Base-by-base conservation (phyloP, 192 early-diverging fungal species). In the Funneliformis mosseae region DNA sequence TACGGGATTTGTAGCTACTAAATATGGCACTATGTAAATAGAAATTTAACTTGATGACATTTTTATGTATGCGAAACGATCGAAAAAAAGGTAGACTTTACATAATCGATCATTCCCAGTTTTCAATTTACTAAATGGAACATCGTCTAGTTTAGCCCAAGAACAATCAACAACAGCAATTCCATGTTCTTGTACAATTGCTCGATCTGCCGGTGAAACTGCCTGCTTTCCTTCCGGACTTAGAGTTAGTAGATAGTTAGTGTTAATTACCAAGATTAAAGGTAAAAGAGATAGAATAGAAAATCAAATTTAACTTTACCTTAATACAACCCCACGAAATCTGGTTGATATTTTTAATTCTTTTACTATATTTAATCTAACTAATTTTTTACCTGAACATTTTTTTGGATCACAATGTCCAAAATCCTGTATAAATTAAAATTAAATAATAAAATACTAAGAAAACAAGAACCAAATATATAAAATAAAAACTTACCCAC, bases 341-440 rank as follows among this genome's bases (percentile, higher is more conserved):
- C 91, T 88, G 70, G 93, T 92, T 8, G 92, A 93, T 38, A 98
- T 88, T 63, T 93, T 91, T 48, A 99, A 88, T 38, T 90, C 90
- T 28, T 93, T 90, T 27, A 98, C 88, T 72, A 97, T 88, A 48
- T 92, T 90, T 78, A 94, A 83, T 62, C 97, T 93, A 23, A 90
- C 94, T 8, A 99, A 84, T 81, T 96, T 95, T 64, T 94, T 92
- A 70, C 98, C 97, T 4, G 96, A 97, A 85, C 97, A 98, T 21
- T 97, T 92, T 85, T 98, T 97, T 1, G 98, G 98, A 83, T 99
- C 98, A 87, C 97, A 99, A 83, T 99, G 98, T 76, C 95, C 95
- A 89, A 99, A 99, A 85, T 99, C 98, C 96, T 88, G 46, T 48
- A 23, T 63, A 43, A 61, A 66, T n/a, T n/a, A 42, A 8, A 72